Conservation (phyloP, 768 basidiomycete genomes). For the Hygrocybe coccinea region DNA sequence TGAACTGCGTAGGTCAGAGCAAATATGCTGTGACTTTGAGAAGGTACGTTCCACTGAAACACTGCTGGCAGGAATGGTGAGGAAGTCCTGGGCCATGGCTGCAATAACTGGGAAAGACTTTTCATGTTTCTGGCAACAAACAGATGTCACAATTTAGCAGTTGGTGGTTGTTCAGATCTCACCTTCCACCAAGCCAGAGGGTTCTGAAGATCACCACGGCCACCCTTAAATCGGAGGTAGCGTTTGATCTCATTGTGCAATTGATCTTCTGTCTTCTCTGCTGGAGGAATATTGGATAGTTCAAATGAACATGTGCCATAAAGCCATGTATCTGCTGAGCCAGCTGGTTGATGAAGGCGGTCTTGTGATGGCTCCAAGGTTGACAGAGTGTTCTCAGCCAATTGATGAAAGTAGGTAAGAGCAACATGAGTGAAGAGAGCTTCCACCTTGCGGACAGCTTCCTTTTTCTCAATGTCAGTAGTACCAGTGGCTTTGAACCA, state of each 20-base stretch:
- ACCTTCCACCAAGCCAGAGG: conserved; percentile 33
- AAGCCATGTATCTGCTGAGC: background rate
- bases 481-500: no score
- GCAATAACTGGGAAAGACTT: conserved; percentile 25
- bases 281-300: background rate
- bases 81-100: conserved; percentile 27
- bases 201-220: background rate
- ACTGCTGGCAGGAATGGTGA: conserved; percentile 29
- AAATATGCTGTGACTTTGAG: conserved; percentile 21
- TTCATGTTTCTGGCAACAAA: conserved; percentile 16
- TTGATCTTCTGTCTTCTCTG: background rate
- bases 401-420: background rate
- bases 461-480: no score
- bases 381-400: background rate
- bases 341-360: no score
- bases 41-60: conserved; percentile 24
- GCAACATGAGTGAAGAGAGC: conserved; percentile 1
- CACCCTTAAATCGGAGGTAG: conserved; percentile 16
- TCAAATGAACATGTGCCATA: conserved; percentile 11
- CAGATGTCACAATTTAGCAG: background rate
- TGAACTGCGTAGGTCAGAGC: conserved; percentile 15
- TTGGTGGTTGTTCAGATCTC: background rate
- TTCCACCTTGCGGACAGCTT: background rate
- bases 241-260: conserved; percentile 15
- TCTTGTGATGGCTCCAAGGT: background rate